Base-by-base conservation (phyloP, 208 protist species). In the Acanthamoeba divionensis region DNA sequence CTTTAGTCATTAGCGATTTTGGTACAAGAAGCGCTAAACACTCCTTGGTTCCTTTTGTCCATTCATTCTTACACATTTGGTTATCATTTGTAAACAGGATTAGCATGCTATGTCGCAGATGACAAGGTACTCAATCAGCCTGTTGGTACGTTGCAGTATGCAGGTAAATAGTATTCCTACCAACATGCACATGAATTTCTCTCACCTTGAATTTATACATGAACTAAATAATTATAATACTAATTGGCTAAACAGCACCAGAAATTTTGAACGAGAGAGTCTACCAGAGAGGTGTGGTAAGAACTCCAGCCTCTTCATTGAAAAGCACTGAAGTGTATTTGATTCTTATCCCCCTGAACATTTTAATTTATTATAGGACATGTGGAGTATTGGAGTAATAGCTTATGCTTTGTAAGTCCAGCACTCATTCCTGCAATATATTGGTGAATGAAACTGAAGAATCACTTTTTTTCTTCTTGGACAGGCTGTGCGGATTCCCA, bases 311-410 rank as follows among this genome's bases (percentile, higher is more conserved):
- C n/a, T n/a, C n/a, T n/a, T n/a, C n/a, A n/a, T n/a, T n/a, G n/a
- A n/a, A n/a, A n/a, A n/a, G n/a, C n/a, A n/a, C n/a, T n/a, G n/a
- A n/a, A n/a, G n/a, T n/a, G n/a, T n/a, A n/a, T n/a, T n/a, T n/a
- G n/a, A n/a, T n/a, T n/a, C n/a, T n/a, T n/a, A n/a, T n/a, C n/a
- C n/a, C n/a, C n/a, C n/a, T n/a, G n/a, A n/a, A n/a, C n/a, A n/a
- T n/a, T n/a, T n/a, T n/a, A n/a, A n/a, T n/a, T n/a, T n/a, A n/a
- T n/a, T n/a, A n/a, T n/a, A n/a, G n/a, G n/a, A 82, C 71, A 82
- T 82, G 71, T 82, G 71, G 71, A 50, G 71, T 0, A 82, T 82
- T n/a, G 71, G 71, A 10, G 71, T 82, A 12, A 82, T 82, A 47
- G 71, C 71, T 10, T 82, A 82, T 50, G 71, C 47, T 2, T 31